A percentile compares a stretch with the other conserved stretches of the same genome.
Conservation (phyloP, 306 rosid species). For the Sicyos edulis region DNA sequence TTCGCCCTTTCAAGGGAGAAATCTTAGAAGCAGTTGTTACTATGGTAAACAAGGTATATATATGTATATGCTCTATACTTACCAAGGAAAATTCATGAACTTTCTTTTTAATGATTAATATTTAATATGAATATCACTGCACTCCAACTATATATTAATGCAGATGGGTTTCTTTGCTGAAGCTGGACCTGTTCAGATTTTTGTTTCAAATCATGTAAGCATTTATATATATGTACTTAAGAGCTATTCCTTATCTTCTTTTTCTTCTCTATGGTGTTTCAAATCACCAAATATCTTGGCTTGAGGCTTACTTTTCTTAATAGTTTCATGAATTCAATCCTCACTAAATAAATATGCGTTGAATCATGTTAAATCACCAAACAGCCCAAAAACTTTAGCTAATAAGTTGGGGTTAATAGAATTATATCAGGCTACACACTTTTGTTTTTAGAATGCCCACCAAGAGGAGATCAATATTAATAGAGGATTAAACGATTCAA, state of each 20-base stretch:
- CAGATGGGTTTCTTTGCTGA: conserved; percentile 96
- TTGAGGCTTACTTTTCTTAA: neutral
- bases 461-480: no score
- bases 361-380: no score
- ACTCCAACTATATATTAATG: conserved; percentile 8
- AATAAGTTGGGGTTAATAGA: no score
- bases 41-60: conserved; percentile 81
- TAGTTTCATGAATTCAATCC: neutral
- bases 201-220: conserved; percentile 81
- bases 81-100: neutral
- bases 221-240: no score
- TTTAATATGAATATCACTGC: conserved; percentile 10
- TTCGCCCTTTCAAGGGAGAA: conserved; percentile 92
- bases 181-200: conserved; percentile 96
- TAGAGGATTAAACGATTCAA: no score
- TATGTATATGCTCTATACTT: neutral
- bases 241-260: no score
- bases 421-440: no score
- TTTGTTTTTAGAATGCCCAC: no score
- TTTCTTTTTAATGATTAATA: neutral
- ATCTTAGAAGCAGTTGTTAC: conserved; percentile 91
- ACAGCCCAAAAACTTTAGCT: no score
- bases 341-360: neutral
- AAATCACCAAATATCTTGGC: neutral
- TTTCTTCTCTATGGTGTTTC: no score